Evolutionary conservation across 495 filamentous ascomycete species (phyloP).

Genomic region (Paragyromitra xinjiangensis): DNA sequence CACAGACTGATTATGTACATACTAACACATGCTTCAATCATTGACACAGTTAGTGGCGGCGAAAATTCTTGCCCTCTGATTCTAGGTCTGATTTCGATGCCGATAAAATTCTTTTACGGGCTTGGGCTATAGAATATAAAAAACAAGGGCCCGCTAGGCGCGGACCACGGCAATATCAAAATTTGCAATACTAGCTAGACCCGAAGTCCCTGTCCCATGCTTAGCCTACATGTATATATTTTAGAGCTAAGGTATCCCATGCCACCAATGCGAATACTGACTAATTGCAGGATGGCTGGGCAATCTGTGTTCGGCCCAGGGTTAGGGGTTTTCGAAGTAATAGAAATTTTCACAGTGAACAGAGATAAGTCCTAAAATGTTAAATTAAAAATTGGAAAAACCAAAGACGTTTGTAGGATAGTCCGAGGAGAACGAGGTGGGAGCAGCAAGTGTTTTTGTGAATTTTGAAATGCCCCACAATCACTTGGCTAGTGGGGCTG

Average conservation of each 20-base stretch:
- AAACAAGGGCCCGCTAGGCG: not conserved
- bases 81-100: not conserved
- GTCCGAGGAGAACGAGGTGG: not conserved
- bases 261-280: not conserved
- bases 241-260: not conserved
- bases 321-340: not conserved
- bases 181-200: not conserved
- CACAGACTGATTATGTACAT: not conserved
- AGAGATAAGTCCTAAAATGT: not conserved
- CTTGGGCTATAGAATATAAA: not conserved
- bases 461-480: constrained; percentile 25
- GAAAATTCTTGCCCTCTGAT: not conserved
- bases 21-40: not conserved
- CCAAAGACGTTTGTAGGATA: not conserved
- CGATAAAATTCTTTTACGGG: not conserved
- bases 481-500: constrained; percentile 29
- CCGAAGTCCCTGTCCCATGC: not conserved
- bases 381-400: not conserved
- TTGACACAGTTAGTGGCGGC: not conserved
- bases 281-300: not conserved
- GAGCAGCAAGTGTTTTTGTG: constrained; percentile 8
- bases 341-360: not conserved
- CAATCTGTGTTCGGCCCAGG: not conserved
- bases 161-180: not conserved
- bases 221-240: not conserved